Conservation (phyloP, 2,329 filamentous ascomycete species). For the Beauveria brongniartii region DNA sequence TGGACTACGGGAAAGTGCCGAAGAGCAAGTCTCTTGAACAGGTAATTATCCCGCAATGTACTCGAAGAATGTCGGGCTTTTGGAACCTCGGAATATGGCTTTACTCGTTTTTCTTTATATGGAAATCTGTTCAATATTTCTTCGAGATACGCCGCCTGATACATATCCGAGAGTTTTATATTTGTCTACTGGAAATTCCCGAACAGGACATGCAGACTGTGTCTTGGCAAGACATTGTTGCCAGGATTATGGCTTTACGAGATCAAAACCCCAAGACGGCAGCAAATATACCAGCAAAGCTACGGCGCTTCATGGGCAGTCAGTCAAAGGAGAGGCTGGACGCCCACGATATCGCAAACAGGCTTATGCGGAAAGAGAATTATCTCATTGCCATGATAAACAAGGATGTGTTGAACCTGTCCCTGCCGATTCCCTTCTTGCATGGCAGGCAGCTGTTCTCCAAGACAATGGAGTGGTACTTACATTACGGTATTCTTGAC, state of each 20-base stretch:
- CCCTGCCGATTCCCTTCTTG: slow-evolving; percentile 76
- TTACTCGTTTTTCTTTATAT: slow-evolving; percentile 78
- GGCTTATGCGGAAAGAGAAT: slow-evolving; percentile 93
- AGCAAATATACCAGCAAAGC: slow-evolving; percentile 41
- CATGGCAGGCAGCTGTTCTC: slow-evolving; percentile 77
- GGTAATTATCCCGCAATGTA: slow-evolving; percentile 64
- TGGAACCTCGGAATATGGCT: slow-evolving; percentile 78
- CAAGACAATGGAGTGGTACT: slow-evolving; percentile 82
- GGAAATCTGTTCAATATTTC: slow-evolving; percentile 66
- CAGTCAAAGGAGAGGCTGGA: slow-evolving; percentile 92
- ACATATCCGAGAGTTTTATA: slow-evolving; percentile 79
- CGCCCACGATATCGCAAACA: slow-evolving; percentile 93
- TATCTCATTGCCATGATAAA: slow-evolving; percentile 96
- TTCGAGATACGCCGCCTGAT: slow-evolving; percentile 65
- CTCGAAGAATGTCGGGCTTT: slow-evolving; percentile 61
- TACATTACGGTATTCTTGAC: slow-evolving; percentile 84
- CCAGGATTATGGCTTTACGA: slow-evolving; percentile 72
- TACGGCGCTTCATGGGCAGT: slow-evolving; percentile 59
- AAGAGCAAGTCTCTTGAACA: slow-evolving; percentile 50
- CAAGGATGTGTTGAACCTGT: slow-evolving; percentile 87
- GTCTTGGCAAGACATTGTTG: slow-evolving; percentile 87
- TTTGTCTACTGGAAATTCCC: slow-evolving; percentile 72
- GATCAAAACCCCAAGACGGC: slow-evolving; percentile 81
- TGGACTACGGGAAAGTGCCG: slow-evolving; percentile 70
- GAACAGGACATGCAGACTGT: slow-evolving; percentile 84